Evolutionary conservation across 352 stramenopile genomes (phyloP), one percentile per base, ranked within the genome.

Genomic region (Phytophthora nicotianae): DNA sequence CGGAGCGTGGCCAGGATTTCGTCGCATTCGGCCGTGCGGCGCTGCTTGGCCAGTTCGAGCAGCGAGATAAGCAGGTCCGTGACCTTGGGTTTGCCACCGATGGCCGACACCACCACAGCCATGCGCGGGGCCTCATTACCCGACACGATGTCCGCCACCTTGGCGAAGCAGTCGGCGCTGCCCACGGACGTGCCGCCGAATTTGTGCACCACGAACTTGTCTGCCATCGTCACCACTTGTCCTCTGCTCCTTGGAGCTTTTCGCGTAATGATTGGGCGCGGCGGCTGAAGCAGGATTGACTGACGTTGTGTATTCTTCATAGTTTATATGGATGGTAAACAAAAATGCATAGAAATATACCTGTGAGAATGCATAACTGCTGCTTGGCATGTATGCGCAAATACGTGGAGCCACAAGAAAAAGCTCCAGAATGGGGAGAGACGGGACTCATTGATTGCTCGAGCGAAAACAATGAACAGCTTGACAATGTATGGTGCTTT

Each of bases 151-250:
- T 87, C 70, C n/a, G 67, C 66, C 20, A 95, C 86, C 35, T 89
- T 81, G 47, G 81, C 87, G 61, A 99, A 97, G 58, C 95, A 93
- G 49, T 95, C 85, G 46, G 92, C 82, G 70, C 95, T 97, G 47
- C 95, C 96, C 21, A 99, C 80, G 41, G 89, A 98, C 46, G 89
- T 98, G 38, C 97, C 97, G 55, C 97, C 97, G 75, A 99, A 99
- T 71, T 99, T 99, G 80, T 99, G 97, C 27, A 98, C 93, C 29
- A 98, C 91, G 38, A 93, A 95, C 65, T 90, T 79, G 63, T 74
- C 68, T 54, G 58, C 62, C 70, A 79, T 79, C 21, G 47, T 47
- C 17, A 41, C 33, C 56, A 56, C 55, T 65, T 70, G 49, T 45
- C 16, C 45, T 33, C 21, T 13, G 32, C 23, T n/a, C n/a, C n/a